phyloP scores from a whole-genome alignment of 345 rosid species.

The Rhodomyrtus tomentosa region DNA sequence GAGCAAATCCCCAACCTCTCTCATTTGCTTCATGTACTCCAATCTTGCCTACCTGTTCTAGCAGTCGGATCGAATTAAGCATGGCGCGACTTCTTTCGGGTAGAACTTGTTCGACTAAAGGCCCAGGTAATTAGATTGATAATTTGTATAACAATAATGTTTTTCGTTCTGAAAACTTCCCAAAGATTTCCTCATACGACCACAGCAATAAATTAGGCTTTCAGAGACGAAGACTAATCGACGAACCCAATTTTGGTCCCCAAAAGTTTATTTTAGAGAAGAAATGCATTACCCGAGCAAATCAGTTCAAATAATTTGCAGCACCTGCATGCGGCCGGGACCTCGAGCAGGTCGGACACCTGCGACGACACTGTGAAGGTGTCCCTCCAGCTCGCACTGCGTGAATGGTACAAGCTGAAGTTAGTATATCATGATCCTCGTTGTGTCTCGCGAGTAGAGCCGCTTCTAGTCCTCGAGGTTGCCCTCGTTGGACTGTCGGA shows the following conservation, averaged over 20 bases:
- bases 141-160: too few species aligned
- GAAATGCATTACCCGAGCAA: not conserved
- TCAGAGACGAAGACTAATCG: too few species aligned
- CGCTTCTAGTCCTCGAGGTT: not conserved
- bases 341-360: slow-evolving; percentile 4
- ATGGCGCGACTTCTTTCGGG: not conserved
- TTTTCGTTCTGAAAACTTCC: not conserved
- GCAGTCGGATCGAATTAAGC: not conserved
- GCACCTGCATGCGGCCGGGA: slow-evolving; percentile 7
- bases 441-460: not conserved
- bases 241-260: not conserved
- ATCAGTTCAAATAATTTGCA: not conserved
- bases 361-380: not conserved
- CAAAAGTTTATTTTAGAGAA: not conserved
- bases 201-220: not conserved
- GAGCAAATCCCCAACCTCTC: not conserved
- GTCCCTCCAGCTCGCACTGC: slow-evolving; percentile 17
- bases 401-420: slow-evolving; percentile 5
- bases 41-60: not conserved
- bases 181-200: not conserved
- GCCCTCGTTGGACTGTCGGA: not conserved
- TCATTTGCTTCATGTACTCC: not conserved
- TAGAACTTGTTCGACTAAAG: not conserved
- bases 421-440: not conserved
- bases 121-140: not conserved